Base-by-base conservation (phyloP, 1,284 basidiomycete species). In the Leccinum discolor region DNA sequence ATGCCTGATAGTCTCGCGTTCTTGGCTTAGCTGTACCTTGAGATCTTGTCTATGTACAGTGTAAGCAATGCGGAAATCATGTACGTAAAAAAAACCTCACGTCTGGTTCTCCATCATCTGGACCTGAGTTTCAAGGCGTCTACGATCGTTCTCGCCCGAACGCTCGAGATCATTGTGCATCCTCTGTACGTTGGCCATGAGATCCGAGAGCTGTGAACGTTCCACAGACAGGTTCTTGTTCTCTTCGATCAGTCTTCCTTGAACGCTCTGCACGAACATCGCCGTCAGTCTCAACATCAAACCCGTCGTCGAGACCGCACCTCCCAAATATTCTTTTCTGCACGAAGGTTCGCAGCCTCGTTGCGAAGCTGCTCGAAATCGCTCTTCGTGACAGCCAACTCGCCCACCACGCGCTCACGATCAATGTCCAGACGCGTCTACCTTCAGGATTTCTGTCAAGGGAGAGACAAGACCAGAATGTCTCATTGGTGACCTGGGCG, bases 271-370 rank as follows among this genome's bases (percentile, higher is more conserved):
- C n/a, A 23, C 63, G 54, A 50, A 57, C 6, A 52, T 23, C 5
- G 35, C 62, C 52, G 47, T 69, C 42, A 67, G 61, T 63, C 16
- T 65, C 38, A 18, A 18, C 8, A 50, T 18, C 47, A 50, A 18
- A 18, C 47, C n/a, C 47, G 47, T 11, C 18, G 18, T 50, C 47
- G 47, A 38, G 23, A 38, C 16, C 88, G 61, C 62, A 93, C 94
- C 88, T 93, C 92, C 91, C 92, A 95, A 52, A 96, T 92, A 72
- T 90, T 91, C 82, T 94, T 95, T 83, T 98, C 96, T 0, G 95
- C 94, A 35, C 91, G 87, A 38, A 98, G 84, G 72, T 92, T 95
- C 1, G 93, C 91, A 66, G 85, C 87, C 73, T 98, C 95, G 70
- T 92, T 94, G 7, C 93, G 88, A 47, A 94, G 80, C 65, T 91